phyloP scores from a whole-genome alignment of 805 yeast species.

The Kodamaea hsintzibuensis region DNA sequence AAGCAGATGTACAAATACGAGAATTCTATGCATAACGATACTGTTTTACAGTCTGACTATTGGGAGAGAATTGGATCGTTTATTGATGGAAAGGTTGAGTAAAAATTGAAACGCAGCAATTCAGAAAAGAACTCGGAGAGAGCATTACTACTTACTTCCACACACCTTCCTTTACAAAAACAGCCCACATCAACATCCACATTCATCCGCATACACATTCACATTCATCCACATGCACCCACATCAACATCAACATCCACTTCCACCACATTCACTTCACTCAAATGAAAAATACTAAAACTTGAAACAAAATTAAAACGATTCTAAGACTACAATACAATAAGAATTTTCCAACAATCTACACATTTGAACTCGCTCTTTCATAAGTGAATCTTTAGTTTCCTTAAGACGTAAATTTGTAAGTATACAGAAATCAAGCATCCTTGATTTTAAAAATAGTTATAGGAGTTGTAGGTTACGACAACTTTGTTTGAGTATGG shows the following conservation, averaged over 20 bases:
- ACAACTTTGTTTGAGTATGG: neutral
- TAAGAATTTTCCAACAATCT: neutral
- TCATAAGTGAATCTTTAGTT: neutral
- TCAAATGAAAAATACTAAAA: too few species aligned
- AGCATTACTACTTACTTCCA: too few species aligned
- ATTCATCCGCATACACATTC: too few species aligned
- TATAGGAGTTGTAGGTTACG: neutral
- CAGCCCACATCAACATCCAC: too few species aligned
- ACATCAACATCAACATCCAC: too few species aligned
- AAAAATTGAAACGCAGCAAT: too few species aligned
- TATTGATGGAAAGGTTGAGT: slow-evolving; percentile 35
- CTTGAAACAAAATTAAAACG: neutral
- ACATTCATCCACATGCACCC: too few species aligned
- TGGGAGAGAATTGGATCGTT: slow-evolving; percentile 71
- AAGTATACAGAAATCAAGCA: slow-evolving; percentile 8
- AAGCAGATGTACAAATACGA: slow-evolving; percentile 59
- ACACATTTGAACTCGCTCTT: neutral
- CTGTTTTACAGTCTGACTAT: slow-evolving; percentile 70
- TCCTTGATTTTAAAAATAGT: neutral
- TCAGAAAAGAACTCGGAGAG: too few species aligned
- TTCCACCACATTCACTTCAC: too few species aligned
- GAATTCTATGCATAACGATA: slow-evolving; percentile 78
- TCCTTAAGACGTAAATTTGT: slow-evolving; percentile 9
- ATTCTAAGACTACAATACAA: neutral
- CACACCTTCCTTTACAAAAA: too few species aligned